Evolutionary conservation across 2,329 filamentous ascomycete species (phyloP), one percentile per base, ranked within the genome.

Genomic region (Aspergillus sp.): DNA sequence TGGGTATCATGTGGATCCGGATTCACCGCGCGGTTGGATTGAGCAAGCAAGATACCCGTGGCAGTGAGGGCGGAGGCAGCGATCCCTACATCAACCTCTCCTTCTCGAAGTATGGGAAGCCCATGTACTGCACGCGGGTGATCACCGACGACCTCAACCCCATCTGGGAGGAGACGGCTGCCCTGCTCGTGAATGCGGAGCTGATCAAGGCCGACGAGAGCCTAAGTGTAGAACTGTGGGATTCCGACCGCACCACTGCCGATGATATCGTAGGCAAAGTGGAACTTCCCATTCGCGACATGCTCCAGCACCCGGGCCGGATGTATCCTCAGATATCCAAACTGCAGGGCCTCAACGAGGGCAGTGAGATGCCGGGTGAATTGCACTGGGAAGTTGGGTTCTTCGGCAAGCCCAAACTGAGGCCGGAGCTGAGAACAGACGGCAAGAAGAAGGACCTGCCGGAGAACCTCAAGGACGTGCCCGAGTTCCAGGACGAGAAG

Each of bases 261-360:
- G 93, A 97, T 61, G 93, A 97, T 58, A 86, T 96, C 41, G 89
- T 96, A 9, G 93, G 93, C 45, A 96, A 96, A 67, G 81, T 97
- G 12, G 90, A 97, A 62, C 72, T 97, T 3, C 91, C 88, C 33
- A 88, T 98, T 63, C 89, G 94, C 58, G 89, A 96, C 64, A 83
- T 98, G 72, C 94, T 97, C 48, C 86, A 94, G 60, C 86, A 96
- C 61, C 89, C 91, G 0, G 88, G 90, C 33, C 87, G 86, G 60
- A 94, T 96, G 87, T 94, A 90, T 57, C 85, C 87, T 4, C 88
- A 95, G 57, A 78, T 87, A 5, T 95, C 89, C 0, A 89, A 84
- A 57, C 79, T 97, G 1, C 75, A 80, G 29, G 91, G 91, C 7
- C 81, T 94, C 70, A 85, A 93, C 57, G 83, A 87, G 26, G 88